phyloP scores from a whole-genome alignment of 371 early-diverging fungal genomes.

The Mucor circinelloides region DNA sequence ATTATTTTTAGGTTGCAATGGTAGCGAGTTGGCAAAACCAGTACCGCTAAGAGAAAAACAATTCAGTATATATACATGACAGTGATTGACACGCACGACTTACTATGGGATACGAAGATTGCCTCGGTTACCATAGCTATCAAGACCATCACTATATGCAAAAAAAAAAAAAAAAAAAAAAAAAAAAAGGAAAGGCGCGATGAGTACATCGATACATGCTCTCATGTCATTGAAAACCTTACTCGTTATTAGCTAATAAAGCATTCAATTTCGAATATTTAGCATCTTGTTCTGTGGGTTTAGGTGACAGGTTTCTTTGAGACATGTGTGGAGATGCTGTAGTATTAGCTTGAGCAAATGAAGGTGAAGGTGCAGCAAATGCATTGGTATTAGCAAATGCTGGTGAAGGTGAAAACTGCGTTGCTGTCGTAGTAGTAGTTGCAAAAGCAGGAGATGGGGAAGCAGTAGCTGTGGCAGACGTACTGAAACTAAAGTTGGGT shows the following conservation, averaged over 20 bases:
- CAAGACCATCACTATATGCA: conserved; percentile 60
- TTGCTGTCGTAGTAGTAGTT: neutral
- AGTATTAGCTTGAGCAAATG: neutral
- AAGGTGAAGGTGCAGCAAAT: neutral
- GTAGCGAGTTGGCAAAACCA: conserved; percentile 2
- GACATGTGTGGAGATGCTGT: neutral
- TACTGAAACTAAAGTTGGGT: neutral
- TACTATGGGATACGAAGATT: conserved; percentile 57
- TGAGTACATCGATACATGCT: neutral
- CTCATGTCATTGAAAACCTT: neutral
- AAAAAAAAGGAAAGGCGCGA: no score
- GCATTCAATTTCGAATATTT: conserved; percentile 29
- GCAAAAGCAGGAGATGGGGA: conserved; percentile 2
- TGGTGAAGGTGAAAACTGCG: conserved; percentile 3
- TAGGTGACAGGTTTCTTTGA: neutral
- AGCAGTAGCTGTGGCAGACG: neutral
- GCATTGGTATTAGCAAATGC: conserved; percentile 9
- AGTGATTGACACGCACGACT: conserved; percentile 6
- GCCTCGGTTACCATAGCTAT: conserved; percentile 58
- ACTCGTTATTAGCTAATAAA: conserved; percentile 29
- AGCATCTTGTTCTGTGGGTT: conserved; percentile 8
- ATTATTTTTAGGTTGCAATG: neutral
- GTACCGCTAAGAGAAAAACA: conserved; percentile 25
- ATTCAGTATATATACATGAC: neutral
- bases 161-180: no score